These are phyloP conservation scores for Guadua angustifolia DNA, from an alignment of 176 grass and related monocot species.

Conservation along the genomic window DNA sequence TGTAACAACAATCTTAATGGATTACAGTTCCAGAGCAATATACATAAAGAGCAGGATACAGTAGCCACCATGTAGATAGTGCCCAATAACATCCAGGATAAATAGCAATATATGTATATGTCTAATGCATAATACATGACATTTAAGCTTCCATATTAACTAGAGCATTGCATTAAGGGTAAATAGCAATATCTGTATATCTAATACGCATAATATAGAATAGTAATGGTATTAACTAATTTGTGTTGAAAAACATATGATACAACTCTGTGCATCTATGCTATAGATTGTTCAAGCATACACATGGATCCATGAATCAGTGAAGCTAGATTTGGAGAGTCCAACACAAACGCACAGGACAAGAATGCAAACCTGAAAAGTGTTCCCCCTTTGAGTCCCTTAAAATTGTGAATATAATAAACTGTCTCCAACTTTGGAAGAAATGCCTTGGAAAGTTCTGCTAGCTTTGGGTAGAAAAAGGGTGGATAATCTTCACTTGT, in stretches of 20 bases:
- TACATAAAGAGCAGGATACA: background rate
- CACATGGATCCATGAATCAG: background rate
- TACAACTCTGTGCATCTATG: background rate
- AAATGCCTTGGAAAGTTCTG: slow-evolving; percentile 72
- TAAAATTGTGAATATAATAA: slow-evolving; percentile 98
- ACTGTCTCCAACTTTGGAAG: slow-evolving; percentile 92
- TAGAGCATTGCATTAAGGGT: background rate
- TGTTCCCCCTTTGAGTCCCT: slow-evolving; percentile 79
- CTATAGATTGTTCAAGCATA: background rate
- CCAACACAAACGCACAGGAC: background rate
- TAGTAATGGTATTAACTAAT: slow-evolving; percentile 21
- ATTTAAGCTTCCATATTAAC: background rate
- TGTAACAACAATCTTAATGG: background rate
- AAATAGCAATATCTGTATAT: background rate
- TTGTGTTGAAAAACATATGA: background rate
- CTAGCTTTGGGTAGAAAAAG: slow-evolving; percentile 97
- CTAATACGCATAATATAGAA: no score
- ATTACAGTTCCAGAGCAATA: background rate
- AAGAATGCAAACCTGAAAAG: slow-evolving; percentile 73
- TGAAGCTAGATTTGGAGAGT: background rate
- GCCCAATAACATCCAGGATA: background rate
- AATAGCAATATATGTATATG: background rate
- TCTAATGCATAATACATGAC: background rate
- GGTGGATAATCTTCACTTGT: slow-evolving; percentile 84
- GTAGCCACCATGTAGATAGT: background rate